Evolutionary conservation across 768 basidiomycete genomes (phyloP).

Genomic region (Lentinula detonsa): DNA sequence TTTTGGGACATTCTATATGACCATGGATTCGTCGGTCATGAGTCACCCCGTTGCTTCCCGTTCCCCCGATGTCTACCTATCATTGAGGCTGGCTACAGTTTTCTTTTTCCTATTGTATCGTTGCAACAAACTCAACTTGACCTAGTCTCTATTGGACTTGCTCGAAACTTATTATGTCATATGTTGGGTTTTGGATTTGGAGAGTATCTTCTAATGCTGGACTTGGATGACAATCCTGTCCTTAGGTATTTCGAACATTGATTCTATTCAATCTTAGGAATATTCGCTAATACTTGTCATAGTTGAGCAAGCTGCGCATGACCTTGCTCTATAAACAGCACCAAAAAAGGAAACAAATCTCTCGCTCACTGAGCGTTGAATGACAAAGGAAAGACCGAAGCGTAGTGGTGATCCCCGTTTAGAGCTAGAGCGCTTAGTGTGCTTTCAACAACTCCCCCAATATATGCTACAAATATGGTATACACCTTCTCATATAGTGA

Average conservation of each 20-base stretch:
- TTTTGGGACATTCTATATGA: background rate
- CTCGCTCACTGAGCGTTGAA: background rate
- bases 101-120: background rate
- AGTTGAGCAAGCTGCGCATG: background rate
- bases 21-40: background rate
- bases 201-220: too few species aligned
- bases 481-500: background rate
- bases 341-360: background rate
- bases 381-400: constrained; percentile 1
- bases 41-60: background rate
- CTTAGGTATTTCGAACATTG: background rate
- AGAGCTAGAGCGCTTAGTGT: background rate
- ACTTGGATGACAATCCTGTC: background rate
- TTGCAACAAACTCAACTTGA: background rate
- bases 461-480: background rate
- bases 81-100: background rate
- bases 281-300: background rate
- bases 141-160: too few species aligned
- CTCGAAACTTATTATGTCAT: too few species aligned
- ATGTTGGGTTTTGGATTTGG: background rate
- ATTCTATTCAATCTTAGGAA: background rate
- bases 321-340: background rate
- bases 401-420: background rate
- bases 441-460: background rate
- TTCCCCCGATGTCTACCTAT: background rate